These are phyloP conservation scores for Candida tropicalis DNA, from an alignment of 1,139 yeast species.

Conservation along the genomic window DNA sequence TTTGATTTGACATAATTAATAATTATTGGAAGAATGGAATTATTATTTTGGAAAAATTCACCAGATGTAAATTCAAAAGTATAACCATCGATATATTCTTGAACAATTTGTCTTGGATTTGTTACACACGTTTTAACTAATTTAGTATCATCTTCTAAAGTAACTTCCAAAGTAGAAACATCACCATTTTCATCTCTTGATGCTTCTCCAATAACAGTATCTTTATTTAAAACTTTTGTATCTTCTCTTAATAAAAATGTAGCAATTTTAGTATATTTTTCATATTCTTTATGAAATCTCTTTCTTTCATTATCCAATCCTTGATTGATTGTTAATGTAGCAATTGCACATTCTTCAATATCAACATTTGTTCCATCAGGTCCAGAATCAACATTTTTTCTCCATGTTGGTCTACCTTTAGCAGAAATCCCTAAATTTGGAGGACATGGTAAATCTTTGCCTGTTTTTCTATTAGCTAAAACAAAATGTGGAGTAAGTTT, in stretches of 20 bases:
- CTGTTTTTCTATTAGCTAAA: constrained; percentile 57
- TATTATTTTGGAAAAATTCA: constrained; percentile 94
- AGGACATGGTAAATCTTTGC: constrained; percentile 36
- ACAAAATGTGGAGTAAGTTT: constrained; percentile 96
- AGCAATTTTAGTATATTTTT: constrained; percentile 76
- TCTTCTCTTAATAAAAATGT: constrained; percentile 84
- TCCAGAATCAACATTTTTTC: constrained; percentile 52
- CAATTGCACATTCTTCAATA: constrained; percentile 92
- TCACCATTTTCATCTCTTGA: constrained; percentile 43
- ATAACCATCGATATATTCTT: constrained; percentile 73
- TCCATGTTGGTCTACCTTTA: constrained; percentile 75
- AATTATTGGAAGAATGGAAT: constrained; percentile 82
- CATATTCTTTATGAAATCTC: constrained; percentile 51
- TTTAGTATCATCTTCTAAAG: constrained; percentile 23
- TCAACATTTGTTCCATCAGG: constrained; percentile 59
- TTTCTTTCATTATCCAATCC: constrained; percentile 76
- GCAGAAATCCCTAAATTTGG: constrained; percentile 91
- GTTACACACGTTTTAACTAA: constrained; percentile 60
- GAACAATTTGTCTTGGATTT: constrained; percentile 74
- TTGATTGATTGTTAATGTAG: constrained; percentile 72
- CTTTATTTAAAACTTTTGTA: constrained; percentile 43
- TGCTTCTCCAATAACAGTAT: constrained; percentile 31
- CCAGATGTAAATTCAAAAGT: constrained; percentile 89
- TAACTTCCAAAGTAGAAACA: constrained; percentile 30
- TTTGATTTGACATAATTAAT: constrained; percentile 79